Evolutionary conservation across 495 filamentous ascomycete genomes (phyloP).

Genomic region (Pseudotulostoma volvatum): DNA sequence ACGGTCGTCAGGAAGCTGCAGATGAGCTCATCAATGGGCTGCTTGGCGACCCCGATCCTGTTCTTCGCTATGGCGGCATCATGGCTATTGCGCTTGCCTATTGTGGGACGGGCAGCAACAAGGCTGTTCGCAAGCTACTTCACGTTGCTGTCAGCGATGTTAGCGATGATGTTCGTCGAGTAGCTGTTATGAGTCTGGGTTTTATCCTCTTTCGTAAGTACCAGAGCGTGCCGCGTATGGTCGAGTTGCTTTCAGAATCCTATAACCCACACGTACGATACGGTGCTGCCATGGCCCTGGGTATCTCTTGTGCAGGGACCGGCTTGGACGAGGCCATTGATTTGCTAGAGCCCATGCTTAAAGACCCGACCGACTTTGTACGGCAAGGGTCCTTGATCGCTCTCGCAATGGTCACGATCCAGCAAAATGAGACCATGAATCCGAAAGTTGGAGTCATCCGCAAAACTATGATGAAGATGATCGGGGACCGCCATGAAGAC

Average conservation of each 20-base stretch:
- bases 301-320: constrained; percentile 94
- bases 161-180: constrained; percentile 88
- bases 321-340: constrained; percentile 95
- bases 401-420: constrained; percentile 91
- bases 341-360: constrained; percentile 96
- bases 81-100: constrained; percentile 98
- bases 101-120: constrained; percentile 94
- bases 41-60: constrained; percentile 83
- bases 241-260: constrained; percentile 93
- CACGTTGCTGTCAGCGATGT: constrained; percentile 97
- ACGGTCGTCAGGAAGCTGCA: constrained; percentile 81
- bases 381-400: constrained; percentile 93
- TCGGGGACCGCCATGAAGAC: constrained; percentile 92
- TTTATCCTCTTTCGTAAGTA: constrained; percentile 99
- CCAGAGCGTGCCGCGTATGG: constrained; percentile 92
- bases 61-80: constrained; percentile 90
- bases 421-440: constrained; percentile 95
- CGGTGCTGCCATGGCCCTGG: constrained; percentile 93
- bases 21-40: constrained; percentile 90
- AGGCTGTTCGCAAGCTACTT: constrained; percentile 92
- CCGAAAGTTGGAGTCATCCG: constrained; percentile 69
- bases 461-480: constrained; percentile 76
- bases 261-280: constrained; percentile 99
- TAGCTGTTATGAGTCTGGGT: constrained; percentile 95
- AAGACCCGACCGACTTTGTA: constrained; percentile 97